Evolutionary conservation across 1,284 basidiomycete species (phyloP), one percentile per base, ranked within the genome.

Genomic region (Pseudozyma sp.): DNA sequence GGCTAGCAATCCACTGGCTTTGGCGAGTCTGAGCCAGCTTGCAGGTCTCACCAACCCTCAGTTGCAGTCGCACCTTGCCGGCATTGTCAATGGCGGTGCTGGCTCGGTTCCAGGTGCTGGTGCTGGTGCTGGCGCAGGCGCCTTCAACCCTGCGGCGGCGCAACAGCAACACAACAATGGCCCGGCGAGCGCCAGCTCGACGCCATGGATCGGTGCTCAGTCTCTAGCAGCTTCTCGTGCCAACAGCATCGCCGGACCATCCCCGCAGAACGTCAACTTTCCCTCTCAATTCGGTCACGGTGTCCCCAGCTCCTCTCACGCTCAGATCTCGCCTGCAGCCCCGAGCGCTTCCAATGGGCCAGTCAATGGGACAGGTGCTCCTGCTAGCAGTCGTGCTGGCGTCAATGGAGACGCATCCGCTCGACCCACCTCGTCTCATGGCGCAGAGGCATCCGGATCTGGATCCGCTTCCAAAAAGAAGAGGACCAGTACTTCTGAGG

Each of bases 1-100:
- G 14, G 67, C 76, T 39, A 74, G 71, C 66, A 84, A 82, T 35
- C 81, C 82, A 10, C 56, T 79, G 16, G 80, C 78, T 8, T 70
- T 76, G 9, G 74, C 74, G n/a, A 72, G 74, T 31, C 18, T 76
- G 25, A 71, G 69, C 39, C 74, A 76, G 38, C 58, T 76, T 11
- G 74, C 74, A 10, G 74, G 74, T 19, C 56, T 76, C 43, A 72
- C 65, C 35, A 76, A 76, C 45, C 74, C 74, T 10, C 74, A 76
- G 36, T 44, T 76, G n/a, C 74, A 76, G 35, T 68, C 69, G 3
- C 74, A 76, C 14, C 65, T 76, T 18, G 69, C 74, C 1, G 70
- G 70, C 1, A 68, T 76, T n/a, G 66, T 66, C 42, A 74, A 63
- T 40, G 59, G 19, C 16, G 61, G 53, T 11, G 70, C 61, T 36